Percentiles rank a stretch among this genome's conserved stretches.
These are phyloP conservation scores for Candida pseudofarinosa DNA, from an alignment of 805 yeast genomes.

Conservation along the genomic window DNA sequence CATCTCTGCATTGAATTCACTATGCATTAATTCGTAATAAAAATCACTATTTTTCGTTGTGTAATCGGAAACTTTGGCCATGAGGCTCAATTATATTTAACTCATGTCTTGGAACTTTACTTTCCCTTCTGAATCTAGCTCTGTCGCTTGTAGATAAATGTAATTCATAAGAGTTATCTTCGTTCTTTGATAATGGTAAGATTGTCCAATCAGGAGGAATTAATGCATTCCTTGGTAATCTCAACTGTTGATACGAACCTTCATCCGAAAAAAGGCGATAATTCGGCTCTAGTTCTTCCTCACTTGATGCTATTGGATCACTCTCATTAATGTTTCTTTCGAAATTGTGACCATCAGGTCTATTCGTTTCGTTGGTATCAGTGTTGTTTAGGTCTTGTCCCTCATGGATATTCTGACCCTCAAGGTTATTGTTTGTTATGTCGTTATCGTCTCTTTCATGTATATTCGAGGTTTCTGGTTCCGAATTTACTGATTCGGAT, in stretches of 20 bases:
- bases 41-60: neutral
- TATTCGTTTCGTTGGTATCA: neutral
- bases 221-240: conserved; percentile 21
- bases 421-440: neutral
- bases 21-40: neutral
- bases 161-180: conserved; percentile 12
- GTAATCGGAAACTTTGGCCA: neutral
- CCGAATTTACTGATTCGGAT: conserved; percentile 1
- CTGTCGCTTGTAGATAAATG: conserved; percentile 11
- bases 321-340: neutral
- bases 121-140: neutral
- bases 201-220: conserved; percentile 30
- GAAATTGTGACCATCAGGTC: neutral
- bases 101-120: neutral
- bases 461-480: neutral
- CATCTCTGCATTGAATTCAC: no score
- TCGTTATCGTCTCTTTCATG: neutral
- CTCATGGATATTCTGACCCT: neutral
- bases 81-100: conserved; percentile 2
- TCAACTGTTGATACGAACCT: conserved; percentile 13
- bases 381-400: neutral
- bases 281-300: neutral
- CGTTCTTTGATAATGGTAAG: conserved; percentile 18
- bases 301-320: neutral
- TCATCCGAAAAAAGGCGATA: conserved; percentile 2